Base-by-base conservation (phyloP, 2,329 filamentous ascomycete species). In the Pezicula carpinea region DNA sequence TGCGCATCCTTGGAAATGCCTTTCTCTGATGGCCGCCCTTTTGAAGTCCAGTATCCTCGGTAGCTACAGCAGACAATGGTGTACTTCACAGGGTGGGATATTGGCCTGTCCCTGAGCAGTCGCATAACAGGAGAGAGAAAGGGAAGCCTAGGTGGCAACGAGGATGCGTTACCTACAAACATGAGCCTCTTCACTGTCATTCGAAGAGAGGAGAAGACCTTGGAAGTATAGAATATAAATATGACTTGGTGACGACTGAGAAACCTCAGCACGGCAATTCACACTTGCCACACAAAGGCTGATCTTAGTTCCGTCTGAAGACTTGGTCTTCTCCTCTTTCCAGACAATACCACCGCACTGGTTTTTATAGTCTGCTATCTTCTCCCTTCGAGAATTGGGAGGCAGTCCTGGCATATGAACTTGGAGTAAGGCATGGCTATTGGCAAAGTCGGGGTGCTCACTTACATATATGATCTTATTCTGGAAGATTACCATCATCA, bases 401-500 rank as follows among this genome's bases (percentile, higher is more conserved):
- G 86, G 85, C 43, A 90, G 67, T 39, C 83, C 85, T 0, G 87
- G 85, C 70, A 89, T 89, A 66, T 90, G 26, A 11, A 29, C 8
- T 29, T 8, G 26, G 8, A 11, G 26, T 29, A 29, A 29, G 26
- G 13, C 26, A 29, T 29, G 26, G 26, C 8, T 29, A 8, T 29
- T 29, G 26, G 13, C 26, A 29, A 29, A 29, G 8, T 11, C n/a
- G n/a, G 26, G 26, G 26, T 29, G 26, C 26, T 29, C 8, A 29
- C 26, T 29, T 29, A 29, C 26, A 29, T 29, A 91, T 49, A 91
- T 85, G 60, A 91, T 88, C 61, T 85, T 84, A 60, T 91, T 88
- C 66, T 91, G 87, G 61, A 90, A 86, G 4, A 86, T 56, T 22
- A 92, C 72, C 68, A 90, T 80, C 81, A 89, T 87, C 44, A 81